Evolutionary conservation across 441 rosid species (phyloP).

Genomic region (Rhodomyrtus psidioides): DNA sequence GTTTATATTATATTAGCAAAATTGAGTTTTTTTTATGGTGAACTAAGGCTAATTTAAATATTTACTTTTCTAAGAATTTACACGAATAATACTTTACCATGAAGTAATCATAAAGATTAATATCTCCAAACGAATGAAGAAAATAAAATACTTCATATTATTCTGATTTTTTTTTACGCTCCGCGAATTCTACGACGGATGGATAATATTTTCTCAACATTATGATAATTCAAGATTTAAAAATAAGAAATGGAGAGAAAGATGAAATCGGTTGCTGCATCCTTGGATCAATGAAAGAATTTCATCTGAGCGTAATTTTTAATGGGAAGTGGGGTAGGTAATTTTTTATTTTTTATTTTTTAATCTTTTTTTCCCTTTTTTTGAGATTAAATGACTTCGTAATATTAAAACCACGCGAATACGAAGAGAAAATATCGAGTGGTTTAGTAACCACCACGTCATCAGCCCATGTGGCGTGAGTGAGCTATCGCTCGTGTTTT

Average conservation of each 20-base stretch:
- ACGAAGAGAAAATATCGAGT: too few relatives aligned
- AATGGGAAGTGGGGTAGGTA: fast-evolving
- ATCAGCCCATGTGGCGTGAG: too few relatives aligned
- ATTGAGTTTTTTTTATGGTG: background rate
- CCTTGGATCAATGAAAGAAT: fast-evolving
- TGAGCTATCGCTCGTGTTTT: background rate
- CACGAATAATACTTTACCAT: background rate
- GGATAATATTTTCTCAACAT: background rate
- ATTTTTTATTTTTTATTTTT: background rate
- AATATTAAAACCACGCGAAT: too few relatives aligned
- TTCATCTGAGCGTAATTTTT: background rate
- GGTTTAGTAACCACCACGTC: too few relatives aligned
- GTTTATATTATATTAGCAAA: background rate
- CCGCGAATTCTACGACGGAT: background rate
- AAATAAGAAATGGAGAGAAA: background rate
- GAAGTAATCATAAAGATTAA: background rate
- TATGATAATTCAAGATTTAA: background rate
- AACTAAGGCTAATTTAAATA: background rate
- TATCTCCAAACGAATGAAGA: background rate
- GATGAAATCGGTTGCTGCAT: background rate
- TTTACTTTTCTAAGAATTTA: background rate
- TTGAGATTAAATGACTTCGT: too few relatives aligned
- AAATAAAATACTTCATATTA: background rate
- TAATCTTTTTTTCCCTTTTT: too few relatives aligned
- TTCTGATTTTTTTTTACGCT: background rate